A percentile compares a stretch with the other conserved stretches of the same genome.
phyloP scores from a whole-genome alignment of 108 stramenopile genomes.

The Hondaea fermentalgiana region DNA sequence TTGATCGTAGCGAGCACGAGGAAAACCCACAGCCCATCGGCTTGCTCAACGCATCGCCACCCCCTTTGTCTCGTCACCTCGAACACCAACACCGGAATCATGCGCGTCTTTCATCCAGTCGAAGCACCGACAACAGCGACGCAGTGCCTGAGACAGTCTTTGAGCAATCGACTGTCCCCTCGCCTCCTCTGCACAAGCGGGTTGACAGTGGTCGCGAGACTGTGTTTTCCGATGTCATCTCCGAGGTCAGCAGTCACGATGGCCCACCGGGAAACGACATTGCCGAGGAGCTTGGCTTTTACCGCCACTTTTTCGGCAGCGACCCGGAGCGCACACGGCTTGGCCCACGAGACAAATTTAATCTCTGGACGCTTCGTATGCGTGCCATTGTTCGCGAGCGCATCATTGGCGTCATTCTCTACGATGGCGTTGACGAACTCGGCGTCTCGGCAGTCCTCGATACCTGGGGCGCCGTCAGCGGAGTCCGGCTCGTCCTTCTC shows the following conservation, averaged over 20 bases:
- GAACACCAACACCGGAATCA: too few species aligned
- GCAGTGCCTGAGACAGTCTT: too few species aligned
- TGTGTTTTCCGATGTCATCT: neutral
- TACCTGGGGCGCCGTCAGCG: neutral
- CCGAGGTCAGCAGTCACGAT: neutral
- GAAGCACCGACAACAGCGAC: too few species aligned
- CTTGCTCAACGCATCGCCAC: too few species aligned
- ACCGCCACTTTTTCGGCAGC: neutral
- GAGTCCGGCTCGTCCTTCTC: neutral
- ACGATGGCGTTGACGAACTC: neutral
- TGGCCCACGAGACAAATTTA: neutral
- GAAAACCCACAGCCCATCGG: too few species aligned
- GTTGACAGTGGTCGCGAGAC: neutral
- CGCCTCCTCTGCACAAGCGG: too few species aligned
- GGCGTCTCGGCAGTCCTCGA: neutral
- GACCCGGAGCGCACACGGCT: neutral
- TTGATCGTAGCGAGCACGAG: too few species aligned
- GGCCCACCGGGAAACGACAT: neutral
- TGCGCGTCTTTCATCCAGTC: too few species aligned
- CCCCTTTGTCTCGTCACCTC: too few species aligned
- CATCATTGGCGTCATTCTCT: neutral
- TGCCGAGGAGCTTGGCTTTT: neutral
- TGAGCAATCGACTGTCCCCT: too few species aligned
- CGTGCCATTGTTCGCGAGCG: neutral
- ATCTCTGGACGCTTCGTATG: neutral